Conservation (phyloP, 257 asterid species). For the Fraxinus quadrangulata region DNA sequence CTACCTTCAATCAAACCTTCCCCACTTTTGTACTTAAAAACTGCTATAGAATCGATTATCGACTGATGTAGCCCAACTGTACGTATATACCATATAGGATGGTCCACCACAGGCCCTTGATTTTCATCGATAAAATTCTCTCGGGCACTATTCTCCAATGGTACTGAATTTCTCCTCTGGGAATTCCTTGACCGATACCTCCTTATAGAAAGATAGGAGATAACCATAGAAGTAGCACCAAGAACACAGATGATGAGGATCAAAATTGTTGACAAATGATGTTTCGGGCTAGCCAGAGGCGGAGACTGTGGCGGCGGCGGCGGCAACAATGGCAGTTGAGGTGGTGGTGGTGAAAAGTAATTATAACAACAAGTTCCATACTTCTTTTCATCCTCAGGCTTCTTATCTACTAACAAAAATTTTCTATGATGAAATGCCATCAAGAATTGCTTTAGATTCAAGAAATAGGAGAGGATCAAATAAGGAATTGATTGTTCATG, state of each 20-base stretch:
- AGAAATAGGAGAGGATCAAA: constrained; percentile 2
- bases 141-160: not conserved
- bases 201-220: constrained; percentile 44
- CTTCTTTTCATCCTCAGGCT: not conserved
- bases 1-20: constrained; percentile 48
- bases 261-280: constrained; percentile 35
- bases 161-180: constrained; percentile 10
- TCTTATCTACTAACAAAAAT: constrained; percentile 20
- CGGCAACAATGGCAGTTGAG: too few relatives aligned
- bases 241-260: constrained; percentile 59
- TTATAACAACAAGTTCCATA: not conserved
- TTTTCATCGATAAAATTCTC: constrained; percentile 39
- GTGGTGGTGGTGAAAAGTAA: not conserved
- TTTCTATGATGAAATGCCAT: constrained; percentile 43
- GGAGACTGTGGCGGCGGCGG: not conserved
- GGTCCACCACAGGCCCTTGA: constrained; percentile 47
- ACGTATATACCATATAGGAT: constrained; percentile 68
- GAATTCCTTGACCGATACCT: constrained; percentile 34
- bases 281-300: constrained; percentile 5
- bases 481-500: not conserved
- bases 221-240: constrained; percentile 42
- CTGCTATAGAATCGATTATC: constrained; percentile 58
- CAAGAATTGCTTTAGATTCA: not conserved
- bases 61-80: constrained; percentile 63
- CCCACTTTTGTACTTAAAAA: constrained; percentile 43